A percentile compares a stretch with the other conserved stretches of the same genome.
These are phyloP conservation scores for Herpetomonas muscarum DNA, from an alignment of 208 protist genomes.

Conservation along the genomic window DNA sequence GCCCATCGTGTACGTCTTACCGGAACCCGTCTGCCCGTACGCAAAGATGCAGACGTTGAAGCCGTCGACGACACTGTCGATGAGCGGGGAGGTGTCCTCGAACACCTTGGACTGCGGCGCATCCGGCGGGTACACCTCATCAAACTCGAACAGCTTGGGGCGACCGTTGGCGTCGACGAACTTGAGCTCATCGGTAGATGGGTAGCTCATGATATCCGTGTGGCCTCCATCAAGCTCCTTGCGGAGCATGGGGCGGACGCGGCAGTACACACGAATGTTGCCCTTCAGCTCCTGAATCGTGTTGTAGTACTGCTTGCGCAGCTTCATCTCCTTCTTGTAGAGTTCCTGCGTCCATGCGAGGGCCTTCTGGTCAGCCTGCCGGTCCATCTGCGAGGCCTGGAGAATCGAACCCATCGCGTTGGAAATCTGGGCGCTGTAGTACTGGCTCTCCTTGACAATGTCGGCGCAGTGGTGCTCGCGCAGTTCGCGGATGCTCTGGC, in stretches of 20 bases:
- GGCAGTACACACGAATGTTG: slow-evolving; percentile 94
- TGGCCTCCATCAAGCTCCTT: slow-evolving; percentile 73
- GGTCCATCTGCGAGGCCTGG: slow-evolving; percentile 64
- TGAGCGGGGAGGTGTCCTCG: slow-evolving; percentile 90
- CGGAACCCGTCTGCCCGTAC: slow-evolving; percentile 91
- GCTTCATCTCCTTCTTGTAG: slow-evolving; percentile 89
- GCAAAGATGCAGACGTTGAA: slow-evolving; percentile 95
- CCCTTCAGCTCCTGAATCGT: slow-evolving; percentile 92
- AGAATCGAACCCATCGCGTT: slow-evolving; percentile 73
- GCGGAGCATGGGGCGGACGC: slow-evolving; percentile 85
- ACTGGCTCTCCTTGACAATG: slow-evolving; percentile 58
- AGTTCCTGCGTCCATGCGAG: slow-evolving; percentile 87
- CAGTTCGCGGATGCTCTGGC: slow-evolving; percentile 64
- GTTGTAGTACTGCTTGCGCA: slow-evolving; percentile 93
- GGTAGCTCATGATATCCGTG: slow-evolving; percentile 77
- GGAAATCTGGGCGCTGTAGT: slow-evolving; percentile 63
- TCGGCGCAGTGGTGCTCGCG: slow-evolving; percentile 60
- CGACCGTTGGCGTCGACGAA: slow-evolving; percentile 67
- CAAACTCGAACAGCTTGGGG: slow-evolving; percentile 89
- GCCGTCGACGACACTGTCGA: slow-evolving; percentile 91
- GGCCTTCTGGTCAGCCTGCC: slow-evolving; percentile 66
- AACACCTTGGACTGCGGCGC: slow-evolving; percentile 84
- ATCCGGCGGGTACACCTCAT: slow-evolving; percentile 83
- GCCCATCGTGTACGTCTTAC: slow-evolving; percentile 90
- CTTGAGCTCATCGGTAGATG: slow-evolving; percentile 75